These are phyloP conservation scores for Sporothrix brasiliensis DNA, from an alignment of 2,329 filamentous ascomycete genomes.

Conservation along the genomic window DNA sequence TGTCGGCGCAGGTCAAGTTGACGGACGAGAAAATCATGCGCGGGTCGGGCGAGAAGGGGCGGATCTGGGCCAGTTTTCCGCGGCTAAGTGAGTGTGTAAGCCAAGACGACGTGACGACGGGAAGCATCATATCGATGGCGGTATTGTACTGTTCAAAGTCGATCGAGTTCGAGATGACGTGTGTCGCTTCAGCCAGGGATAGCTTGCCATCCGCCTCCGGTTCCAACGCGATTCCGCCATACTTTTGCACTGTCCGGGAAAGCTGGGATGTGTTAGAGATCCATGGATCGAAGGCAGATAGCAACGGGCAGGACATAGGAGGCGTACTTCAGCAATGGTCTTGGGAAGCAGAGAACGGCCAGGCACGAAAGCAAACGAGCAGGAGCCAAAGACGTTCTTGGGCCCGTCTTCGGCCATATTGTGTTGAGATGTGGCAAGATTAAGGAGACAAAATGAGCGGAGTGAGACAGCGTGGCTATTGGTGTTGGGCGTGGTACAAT, in stretches of 20 bases:
- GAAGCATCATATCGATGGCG: conserved; percentile 75
- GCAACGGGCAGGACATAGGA: neutral
- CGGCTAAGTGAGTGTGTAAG: conserved; percentile 70
- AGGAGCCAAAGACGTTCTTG: conserved; percentile 48
- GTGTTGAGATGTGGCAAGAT: neutral
- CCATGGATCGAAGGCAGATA: neutral
- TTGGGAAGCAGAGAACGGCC: conserved; percentile 48
- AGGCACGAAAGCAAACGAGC: conserved; percentile 52
- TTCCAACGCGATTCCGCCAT: conserved; percentile 56
- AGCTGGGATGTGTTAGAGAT: conserved; percentile 43
- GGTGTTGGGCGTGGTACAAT: neutral
- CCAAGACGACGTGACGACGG: conserved; percentile 83
- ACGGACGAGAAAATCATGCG: conserved; percentile 87
- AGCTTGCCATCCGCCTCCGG: conserved; percentile 54
- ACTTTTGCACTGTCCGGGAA: conserved; percentile 49
- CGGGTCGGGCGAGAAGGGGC: conserved; percentile 88
- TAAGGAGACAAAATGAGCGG: neutral
- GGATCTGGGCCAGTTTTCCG: conserved; percentile 72
- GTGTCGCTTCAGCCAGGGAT: conserved; percentile 54
- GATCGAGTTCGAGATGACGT: conserved; percentile 70
- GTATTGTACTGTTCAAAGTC: conserved; percentile 87
- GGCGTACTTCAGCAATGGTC: conserved; percentile 47
- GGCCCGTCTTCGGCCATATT: conserved; percentile 42
- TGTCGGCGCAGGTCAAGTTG: conserved; percentile 77
- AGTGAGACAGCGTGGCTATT: neutral